Evolutionary conservation across 148 eudicot species (phyloP).

Genomic region (Chenopodium berlandieri): DNA sequence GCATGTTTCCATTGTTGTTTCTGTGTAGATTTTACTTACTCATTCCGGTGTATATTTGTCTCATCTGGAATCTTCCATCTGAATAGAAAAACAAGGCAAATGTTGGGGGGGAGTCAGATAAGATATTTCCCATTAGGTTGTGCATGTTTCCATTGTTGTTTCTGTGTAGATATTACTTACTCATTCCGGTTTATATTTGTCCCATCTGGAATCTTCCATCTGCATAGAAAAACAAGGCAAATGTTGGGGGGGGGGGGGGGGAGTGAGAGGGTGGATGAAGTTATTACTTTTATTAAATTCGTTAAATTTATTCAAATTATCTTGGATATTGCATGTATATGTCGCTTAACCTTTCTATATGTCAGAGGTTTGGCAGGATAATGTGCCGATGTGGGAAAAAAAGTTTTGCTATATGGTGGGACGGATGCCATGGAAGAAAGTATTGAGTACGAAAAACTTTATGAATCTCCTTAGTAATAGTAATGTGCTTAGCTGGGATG

Average conservation of each 20-base stretch:
- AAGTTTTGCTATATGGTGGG: slow-evolving; percentile 62
- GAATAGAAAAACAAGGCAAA: too few species aligned
- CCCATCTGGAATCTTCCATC: too few species aligned
- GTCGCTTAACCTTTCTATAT: slow-evolving; percentile 12
- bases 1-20: not conserved
- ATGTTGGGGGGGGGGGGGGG: too few species aligned
- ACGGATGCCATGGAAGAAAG: slow-evolving; percentile 64
- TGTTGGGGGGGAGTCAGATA: not conserved
- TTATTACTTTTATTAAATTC: too few species aligned
- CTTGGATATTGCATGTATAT: slow-evolving; percentile 1
- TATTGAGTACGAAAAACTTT: slow-evolving; percentile 50
- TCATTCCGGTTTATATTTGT: too few species aligned
- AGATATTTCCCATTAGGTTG: not conserved
- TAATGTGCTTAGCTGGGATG: slow-evolving; percentile 57
- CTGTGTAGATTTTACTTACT: not conserved
- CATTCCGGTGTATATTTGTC: too few species aligned
- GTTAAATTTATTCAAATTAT: not conserved
- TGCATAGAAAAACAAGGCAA: too few species aligned
- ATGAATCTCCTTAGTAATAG: slow-evolving; percentile 37
- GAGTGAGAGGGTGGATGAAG: too few species aligned
- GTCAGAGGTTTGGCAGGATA: slow-evolving; percentile 54
- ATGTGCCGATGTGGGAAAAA: slow-evolving; percentile 72
- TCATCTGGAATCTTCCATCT: too few species aligned
- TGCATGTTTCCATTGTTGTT: not conserved
- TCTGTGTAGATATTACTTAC: not conserved